Conservation (phyloP, 306 rosid genomes). For the Malus sieversii region DNA sequence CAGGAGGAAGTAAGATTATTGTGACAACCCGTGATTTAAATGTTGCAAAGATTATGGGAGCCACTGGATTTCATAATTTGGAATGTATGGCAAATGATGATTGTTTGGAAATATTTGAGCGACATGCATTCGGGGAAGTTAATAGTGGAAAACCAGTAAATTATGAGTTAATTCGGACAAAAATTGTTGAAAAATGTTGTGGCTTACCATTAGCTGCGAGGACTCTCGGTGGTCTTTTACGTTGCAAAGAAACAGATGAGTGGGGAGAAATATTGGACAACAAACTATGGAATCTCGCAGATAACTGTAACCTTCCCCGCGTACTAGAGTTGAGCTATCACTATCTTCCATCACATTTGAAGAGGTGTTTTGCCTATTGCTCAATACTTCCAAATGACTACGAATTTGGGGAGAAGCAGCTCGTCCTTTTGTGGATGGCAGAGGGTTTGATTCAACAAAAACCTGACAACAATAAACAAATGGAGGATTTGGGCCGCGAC, state of each 20-base stretch:
- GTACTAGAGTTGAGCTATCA: constrained; percentile 16
- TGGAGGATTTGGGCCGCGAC: too few relatives aligned
- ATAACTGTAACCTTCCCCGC: not conserved
- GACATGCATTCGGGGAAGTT: too few relatives aligned
- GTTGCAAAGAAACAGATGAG: not conserved
- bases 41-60: not conserved
- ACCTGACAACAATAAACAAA: not conserved
- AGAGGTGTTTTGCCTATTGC: constrained; percentile 11
- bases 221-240: too few relatives aligned
- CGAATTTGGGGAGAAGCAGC: not conserved
- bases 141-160: too few relatives aligned
- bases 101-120: too few relatives aligned
- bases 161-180: too few relatives aligned
- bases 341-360: constrained; percentile 11
- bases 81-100: too few relatives aligned
- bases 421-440: constrained; percentile 30
- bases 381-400: not conserved
- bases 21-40: constrained; percentile 11
- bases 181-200: too few relatives aligned
- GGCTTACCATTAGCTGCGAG: too few relatives aligned
- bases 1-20: constrained; percentile 10
- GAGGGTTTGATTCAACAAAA: not conserved
- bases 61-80: not conserved
- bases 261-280: constrained; percentile 11
- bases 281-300: not conserved